Evolutionary conservation across 2,329 filamentous ascomycete species (phyloP).

Genomic region (Ceratocystis smalleyi): DNA sequence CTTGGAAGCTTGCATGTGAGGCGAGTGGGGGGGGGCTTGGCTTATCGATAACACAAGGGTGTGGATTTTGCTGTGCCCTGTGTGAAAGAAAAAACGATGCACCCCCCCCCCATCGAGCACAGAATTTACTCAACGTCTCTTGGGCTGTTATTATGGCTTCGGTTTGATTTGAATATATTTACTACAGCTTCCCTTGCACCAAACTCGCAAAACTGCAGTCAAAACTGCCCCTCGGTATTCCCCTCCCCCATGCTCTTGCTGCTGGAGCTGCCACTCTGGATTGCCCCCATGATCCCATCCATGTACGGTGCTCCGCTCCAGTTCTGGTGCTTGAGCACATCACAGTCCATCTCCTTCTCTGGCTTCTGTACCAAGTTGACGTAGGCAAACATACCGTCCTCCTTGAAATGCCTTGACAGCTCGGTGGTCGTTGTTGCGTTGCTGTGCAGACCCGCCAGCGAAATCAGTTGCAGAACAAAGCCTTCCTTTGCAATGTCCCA

Average conservation of each 20-base stretch:
- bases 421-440: conserved; percentile 53
- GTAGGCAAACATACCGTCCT: conserved; percentile 91
- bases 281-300: conserved; percentile 76
- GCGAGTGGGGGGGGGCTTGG: not conserved
- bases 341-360: conserved; percentile 81
- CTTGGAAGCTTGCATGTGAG: not conserved
- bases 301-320: conserved; percentile 59
- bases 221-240: conserved; percentile 65
- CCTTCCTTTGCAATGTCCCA: conserved; percentile 92
- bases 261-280: conserved; percentile 78
- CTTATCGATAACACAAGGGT: not conserved
- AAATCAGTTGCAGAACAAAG: conserved; percentile 54
- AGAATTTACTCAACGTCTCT: no score
- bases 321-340: conserved; percentile 91
- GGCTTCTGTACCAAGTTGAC: conserved; percentile 80
- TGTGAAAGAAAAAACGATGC: not conserved
- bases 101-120: no score
- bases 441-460: conserved; percentile 50
- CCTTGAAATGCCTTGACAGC: conserved; percentile 67
- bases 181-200: not conserved
- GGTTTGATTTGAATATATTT: no score
- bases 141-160: not conserved
- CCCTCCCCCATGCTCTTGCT: conserved; percentile 91
- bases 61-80: not conserved
- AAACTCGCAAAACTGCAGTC: conserved; percentile 18